These are phyloP conservation scores for Knoxia roxburghii DNA, from an alignment of 257 asterid genomes.

Conservation along the genomic window DNA sequence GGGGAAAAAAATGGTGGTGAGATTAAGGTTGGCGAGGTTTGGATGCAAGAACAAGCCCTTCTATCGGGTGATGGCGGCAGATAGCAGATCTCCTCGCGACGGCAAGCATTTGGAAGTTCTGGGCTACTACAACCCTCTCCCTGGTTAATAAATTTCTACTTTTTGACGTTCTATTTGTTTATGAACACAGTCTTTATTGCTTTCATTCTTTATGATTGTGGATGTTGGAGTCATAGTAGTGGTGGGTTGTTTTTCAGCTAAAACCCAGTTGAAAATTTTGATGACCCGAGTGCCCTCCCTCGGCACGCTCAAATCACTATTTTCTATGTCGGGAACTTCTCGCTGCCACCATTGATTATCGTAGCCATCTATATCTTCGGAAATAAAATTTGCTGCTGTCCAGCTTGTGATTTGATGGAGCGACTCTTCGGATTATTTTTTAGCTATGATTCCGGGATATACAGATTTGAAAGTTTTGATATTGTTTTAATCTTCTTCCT, in stretches of 20 bases:
- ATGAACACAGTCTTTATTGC: background rate
- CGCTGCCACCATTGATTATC: too few species aligned
- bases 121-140: slow-evolving; percentile 91
- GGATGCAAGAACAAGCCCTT: slow-evolving; percentile 86
- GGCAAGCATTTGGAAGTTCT: slow-evolving; percentile 95
- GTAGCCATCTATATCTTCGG: too few species aligned
- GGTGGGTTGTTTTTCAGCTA: too few species aligned
- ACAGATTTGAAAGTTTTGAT: background rate
- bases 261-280: too few species aligned
- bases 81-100: slow-evolving; percentile 92
- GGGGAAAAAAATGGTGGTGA: slow-evolving; percentile 56
- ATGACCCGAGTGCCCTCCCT: too few species aligned
- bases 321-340: too few species aligned
- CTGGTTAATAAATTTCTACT: slow-evolving; percentile 37
- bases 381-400: too few species aligned
- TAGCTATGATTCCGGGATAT: background rate
- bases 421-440: background rate
- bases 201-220: too few species aligned
- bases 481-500: background rate
- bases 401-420: too few species aligned
- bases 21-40: slow-evolving; percentile 64
- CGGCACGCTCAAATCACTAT: too few species aligned
- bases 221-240: too few species aligned
- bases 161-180: background rate
- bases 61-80: slow-evolving; percentile 93